Percentiles rank a stretch among this genome's conserved stretches.
phyloP scores from a whole-genome alignment of 495 filamentous ascomycete species.

The Xylaria scruposa region DNA sequence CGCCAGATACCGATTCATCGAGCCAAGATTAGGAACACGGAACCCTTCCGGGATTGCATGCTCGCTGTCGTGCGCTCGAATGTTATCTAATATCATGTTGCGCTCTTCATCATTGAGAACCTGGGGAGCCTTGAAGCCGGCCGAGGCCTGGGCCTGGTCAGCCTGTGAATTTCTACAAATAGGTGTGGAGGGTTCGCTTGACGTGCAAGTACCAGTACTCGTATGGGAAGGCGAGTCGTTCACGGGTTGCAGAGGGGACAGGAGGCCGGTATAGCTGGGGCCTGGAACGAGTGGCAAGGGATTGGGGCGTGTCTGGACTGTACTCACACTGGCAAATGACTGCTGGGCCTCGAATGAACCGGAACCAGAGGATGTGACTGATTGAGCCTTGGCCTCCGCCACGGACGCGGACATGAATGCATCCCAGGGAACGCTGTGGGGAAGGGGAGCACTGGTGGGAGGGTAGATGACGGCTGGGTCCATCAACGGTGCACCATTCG shows the following conservation, averaged over 20 bases:
- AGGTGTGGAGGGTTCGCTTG: slow-evolving; percentile 72
- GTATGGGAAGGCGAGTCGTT: slow-evolving; percentile 72
- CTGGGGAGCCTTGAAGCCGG: slow-evolving; percentile 72
- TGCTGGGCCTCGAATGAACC: slow-evolving; percentile 71
- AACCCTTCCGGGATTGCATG: slow-evolving; percentile 87
- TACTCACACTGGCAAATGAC: slow-evolving; percentile 62
- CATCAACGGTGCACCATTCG: slow-evolving; percentile 69
- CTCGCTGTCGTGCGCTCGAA: slow-evolving; percentile 78
- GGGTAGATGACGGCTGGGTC: slow-evolving; percentile 76
- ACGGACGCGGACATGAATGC: slow-evolving; percentile 71
- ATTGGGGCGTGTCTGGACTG: slow-evolving; percentile 60
- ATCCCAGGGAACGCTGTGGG: slow-evolving; percentile 74
- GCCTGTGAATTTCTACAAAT: slow-evolving; percentile 43
- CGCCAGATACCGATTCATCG: slow-evolving; percentile 86
- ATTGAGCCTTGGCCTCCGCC: slow-evolving; percentile 70
- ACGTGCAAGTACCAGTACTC: slow-evolving; percentile 67
- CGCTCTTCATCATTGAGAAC: slow-evolving; percentile 79
- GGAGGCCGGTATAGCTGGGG: slow-evolving; percentile 65
- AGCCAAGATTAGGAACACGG: slow-evolving; percentile 77
- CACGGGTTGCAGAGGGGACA: slow-evolving; percentile 69
- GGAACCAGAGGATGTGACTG: slow-evolving; percentile 67
- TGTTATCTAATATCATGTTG: slow-evolving; percentile 81
- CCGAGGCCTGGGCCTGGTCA: slow-evolving; percentile 61
- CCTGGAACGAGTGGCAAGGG: slow-evolving; percentile 73
- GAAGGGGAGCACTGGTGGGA: slow-evolving; percentile 72